Conservation (phyloP, 1,284 basidiomycete genomes). For the Leccinum angustisporum region DNA sequence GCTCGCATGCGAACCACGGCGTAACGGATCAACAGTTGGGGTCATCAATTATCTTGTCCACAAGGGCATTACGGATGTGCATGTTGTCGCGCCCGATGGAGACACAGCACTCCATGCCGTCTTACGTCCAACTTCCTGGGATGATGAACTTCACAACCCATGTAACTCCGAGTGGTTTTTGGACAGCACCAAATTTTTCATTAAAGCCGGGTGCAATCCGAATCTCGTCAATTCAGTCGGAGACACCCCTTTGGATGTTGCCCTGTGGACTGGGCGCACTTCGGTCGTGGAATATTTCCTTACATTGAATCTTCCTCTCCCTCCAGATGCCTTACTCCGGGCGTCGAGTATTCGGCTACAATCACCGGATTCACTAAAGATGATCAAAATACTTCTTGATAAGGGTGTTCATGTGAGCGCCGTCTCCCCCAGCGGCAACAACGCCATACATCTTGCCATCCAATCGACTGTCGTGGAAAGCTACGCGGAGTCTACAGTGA, state of each 20-base stretch:
- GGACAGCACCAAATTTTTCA: slow-evolving; percentile 3
- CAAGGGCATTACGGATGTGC: not conserved
- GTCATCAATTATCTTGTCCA: not conserved
- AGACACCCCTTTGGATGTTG: slow-evolving; percentile 6
- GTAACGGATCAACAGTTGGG: not conserved
- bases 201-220: not conserved
- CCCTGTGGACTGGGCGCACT: not conserved
- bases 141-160: not conserved
- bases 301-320: not conserved
- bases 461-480: not conserved
- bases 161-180: not conserved
- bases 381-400: slow-evolving; percentile 1
- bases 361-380: not conserved
- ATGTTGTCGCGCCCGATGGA: not conserved
- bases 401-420: not conserved
- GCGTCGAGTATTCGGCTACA: not conserved
- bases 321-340: slow-evolving; percentile 1
- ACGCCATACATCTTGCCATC: slow-evolving; percentile 2
- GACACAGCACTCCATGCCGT: not conserved
- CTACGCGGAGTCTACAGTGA: not conserved
- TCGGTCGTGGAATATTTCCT: slow-evolving; percentile 1
- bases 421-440: not conserved
- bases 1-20: not conserved
- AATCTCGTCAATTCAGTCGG: not conserved
- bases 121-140: not conserved